Conservation (phyloP, 2,329 filamentous ascomycete genomes). For the Diaporthe vaccinii region DNA sequence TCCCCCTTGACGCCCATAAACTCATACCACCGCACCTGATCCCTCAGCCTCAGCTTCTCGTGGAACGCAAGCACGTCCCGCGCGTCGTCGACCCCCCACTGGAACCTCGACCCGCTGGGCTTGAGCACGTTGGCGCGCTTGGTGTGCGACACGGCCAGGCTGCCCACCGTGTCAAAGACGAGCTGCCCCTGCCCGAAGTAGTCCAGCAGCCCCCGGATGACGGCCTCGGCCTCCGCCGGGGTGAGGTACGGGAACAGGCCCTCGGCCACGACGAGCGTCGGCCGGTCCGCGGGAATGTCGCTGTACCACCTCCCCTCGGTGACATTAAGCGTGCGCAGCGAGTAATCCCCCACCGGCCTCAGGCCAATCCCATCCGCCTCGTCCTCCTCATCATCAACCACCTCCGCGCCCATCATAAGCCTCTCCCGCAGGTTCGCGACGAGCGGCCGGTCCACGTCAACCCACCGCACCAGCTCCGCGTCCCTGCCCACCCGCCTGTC, state of each 20-base stretch:
- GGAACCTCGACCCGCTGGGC: constrained; percentile 24
- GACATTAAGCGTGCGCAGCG: constrained; percentile 23
- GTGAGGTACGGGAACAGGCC: constrained; percentile 22
- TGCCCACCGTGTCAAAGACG: constrained; percentile 33
- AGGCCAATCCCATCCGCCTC: not conserved
- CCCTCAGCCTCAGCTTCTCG: constrained; percentile 20
- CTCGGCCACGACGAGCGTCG: constrained; percentile 38
- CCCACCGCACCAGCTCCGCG: constrained; percentile 35
- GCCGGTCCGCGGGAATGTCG: constrained; percentile 34
- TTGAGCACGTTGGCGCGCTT: constrained; percentile 17
- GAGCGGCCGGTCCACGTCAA: constrained; percentile 37
- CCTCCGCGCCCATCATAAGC: not conserved
- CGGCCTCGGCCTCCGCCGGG: constrained; percentile 6
- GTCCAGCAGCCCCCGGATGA: constrained; percentile 21
- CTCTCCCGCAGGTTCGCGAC: constrained; percentile 36
- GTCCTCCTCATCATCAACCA: not conserved
- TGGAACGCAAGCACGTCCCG: constrained; percentile 19
- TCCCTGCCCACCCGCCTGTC: constrained; percentile 11
- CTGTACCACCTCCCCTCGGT: constrained; percentile 32
- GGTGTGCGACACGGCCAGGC: not conserved
- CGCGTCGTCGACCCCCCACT: constrained; percentile 36
- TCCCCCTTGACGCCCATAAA: constrained; percentile 32
- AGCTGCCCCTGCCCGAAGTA: constrained; percentile 37
- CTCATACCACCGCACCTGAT: constrained; percentile 33
- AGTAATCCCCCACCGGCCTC: constrained; percentile 19